Evolutionary conservation across 164 flowering plant genomes (phyloP).

Genomic region (Euptelea pleiosperma): DNA sequence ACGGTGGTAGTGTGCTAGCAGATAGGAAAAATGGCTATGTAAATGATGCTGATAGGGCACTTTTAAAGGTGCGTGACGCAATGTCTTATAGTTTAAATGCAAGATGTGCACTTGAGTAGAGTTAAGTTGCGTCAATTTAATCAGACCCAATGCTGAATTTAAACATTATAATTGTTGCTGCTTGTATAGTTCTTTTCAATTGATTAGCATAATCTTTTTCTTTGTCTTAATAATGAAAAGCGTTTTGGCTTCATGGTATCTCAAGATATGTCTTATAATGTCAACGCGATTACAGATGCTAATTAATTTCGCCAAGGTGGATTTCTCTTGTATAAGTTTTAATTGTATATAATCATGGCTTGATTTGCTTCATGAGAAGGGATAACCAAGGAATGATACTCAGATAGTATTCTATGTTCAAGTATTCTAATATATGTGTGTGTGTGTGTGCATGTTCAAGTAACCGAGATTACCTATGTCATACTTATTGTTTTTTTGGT

Average conservation of each 20-base stretch:
- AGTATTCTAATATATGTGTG: no score
- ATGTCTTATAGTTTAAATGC: no score
- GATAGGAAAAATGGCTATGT: constrained; percentile 37
- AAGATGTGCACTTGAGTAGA: background rate
- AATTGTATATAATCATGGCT: background rate
- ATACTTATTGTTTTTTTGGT: background rate
- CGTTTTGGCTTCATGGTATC: no score
- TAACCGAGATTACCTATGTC: background rate
- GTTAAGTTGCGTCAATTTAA: background rate
- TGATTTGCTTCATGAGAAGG: background rate
- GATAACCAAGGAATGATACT: background rate
- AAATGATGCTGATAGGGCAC: constrained; percentile 34
- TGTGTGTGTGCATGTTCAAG: no score
- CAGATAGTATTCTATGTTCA: background rate
- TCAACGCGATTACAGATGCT: no score
- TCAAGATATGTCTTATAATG: no score
- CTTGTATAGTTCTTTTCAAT: background rate
- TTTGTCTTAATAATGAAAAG: background rate
- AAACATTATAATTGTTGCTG: no score
- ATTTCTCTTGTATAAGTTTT: background rate
- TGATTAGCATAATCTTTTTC: background rate
- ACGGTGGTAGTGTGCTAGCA: constrained; percentile 10
- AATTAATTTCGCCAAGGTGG: no score
- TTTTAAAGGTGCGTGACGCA: constrained; percentile 35
- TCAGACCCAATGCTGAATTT: no score